These are phyloP conservation scores for Xylaria intraflava DNA, from an alignment of 495 filamentous ascomycete species.

Conservation along the genomic window DNA sequence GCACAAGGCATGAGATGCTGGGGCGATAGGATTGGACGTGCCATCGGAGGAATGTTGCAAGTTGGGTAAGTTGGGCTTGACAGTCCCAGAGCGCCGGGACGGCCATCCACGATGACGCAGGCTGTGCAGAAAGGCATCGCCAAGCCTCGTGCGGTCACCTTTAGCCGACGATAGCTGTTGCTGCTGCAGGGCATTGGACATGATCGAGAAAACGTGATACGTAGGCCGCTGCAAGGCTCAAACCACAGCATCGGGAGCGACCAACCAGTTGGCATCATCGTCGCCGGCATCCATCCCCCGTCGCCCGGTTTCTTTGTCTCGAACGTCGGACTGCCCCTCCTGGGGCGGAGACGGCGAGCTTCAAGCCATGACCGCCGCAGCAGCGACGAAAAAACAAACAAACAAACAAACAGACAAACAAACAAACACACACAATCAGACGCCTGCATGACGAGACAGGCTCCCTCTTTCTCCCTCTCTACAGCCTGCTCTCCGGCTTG, in stretches of 20 bases:
- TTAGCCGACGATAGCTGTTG: constrained; percentile 11
- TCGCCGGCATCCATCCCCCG: neutral
- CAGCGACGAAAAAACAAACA: too few species aligned
- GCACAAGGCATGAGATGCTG: neutral
- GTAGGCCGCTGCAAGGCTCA: constrained; percentile 10
- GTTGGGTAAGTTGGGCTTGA: constrained; percentile 4
- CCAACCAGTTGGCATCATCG: neutral
- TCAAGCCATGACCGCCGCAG: too few species aligned
- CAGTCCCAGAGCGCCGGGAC: constrained; percentile 13
- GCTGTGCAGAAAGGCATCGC: constrained; percentile 18
- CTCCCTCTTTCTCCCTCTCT: too few species aligned
- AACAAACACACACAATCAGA: too few species aligned
- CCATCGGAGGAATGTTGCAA: constrained; percentile 17
- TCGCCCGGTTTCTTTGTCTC: neutral
- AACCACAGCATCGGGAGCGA: constrained; percentile 6
- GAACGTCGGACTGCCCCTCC: neutral
- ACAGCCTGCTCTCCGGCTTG: neutral
- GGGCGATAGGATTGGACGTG: constrained; percentile 12
- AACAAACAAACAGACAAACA: too few species aligned
- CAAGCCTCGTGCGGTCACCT: constrained; percentile 14
- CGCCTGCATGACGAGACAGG: too few species aligned
- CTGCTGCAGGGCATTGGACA: constrained; percentile 10
- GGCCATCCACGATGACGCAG: constrained; percentile 27
- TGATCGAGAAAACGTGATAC: constrained; percentile 5
- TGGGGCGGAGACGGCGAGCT: neutral